phyloP scores from a whole-genome alignment of 1,284 basidiomycete species.

The Moesziomyces antarcticus region DNA sequence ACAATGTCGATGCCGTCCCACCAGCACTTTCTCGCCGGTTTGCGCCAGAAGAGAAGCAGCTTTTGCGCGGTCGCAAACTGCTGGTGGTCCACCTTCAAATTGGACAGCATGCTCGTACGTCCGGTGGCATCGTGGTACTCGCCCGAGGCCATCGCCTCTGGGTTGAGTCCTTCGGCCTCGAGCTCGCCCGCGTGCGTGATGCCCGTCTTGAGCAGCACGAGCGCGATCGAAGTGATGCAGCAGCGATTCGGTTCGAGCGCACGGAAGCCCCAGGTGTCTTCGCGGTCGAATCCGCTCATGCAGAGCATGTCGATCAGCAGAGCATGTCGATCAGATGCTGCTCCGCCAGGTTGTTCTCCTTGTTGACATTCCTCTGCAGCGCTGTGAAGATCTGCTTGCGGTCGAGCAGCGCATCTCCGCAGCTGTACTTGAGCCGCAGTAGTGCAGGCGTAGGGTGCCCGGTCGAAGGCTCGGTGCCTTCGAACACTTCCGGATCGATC shows the following conservation, averaged over 20 bases:
- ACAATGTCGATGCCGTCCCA: conserved; percentile 98
- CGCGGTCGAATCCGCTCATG: conserved; percentile 97
- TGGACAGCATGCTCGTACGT: conserved; percentile 61
- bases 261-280: conserved; percentile 97
- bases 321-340: conserved; percentile 99
- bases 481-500: conserved; percentile 26
- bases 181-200: conserved; percentile 79
- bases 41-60: conserved; percentile 96
- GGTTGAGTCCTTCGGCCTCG: conserved; percentile 34
- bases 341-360: conserved; percentile 98
- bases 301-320: conserved; percentile 99
- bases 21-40: conserved; percentile 99
- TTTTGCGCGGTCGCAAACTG: conserved; percentile 99
- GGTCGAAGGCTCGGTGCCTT: conserved; percentile 71
- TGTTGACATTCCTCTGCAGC: conserved; percentile 96
- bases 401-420: conserved; percentile 86
- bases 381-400: conserved; percentile 96
- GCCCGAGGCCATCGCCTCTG: conserved; percentile 11
- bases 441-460: conserved; percentile 81
- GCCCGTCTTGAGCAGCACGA: conserved; percentile 96
- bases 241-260: conserved; percentile 93
- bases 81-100: conserved; percentile 78
- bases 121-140: conserved; percentile 49
- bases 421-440: conserved; percentile 56
- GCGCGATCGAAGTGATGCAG: conserved; percentile 96